These are phyloP conservation scores for Aspergillus pseudoterreus DNA, from an alignment of 2,329 filamentous ascomycete genomes.

Conservation along the genomic window DNA sequence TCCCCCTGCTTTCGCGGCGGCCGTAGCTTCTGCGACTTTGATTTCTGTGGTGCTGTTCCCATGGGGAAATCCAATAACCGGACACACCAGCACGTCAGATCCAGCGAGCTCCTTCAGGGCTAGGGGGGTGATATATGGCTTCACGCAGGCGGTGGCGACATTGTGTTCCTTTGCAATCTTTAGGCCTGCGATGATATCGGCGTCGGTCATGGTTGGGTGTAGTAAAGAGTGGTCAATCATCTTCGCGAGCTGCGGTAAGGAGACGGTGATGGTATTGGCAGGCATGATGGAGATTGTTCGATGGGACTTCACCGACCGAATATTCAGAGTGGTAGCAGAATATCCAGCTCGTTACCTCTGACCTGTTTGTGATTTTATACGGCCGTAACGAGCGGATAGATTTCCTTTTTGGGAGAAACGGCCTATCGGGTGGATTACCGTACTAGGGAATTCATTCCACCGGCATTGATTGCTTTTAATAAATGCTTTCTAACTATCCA, in stretches of 20 bases:
- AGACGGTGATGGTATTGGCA: conserved; percentile 25
- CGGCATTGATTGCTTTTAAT: no score
- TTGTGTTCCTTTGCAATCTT: conserved; percentile 45
- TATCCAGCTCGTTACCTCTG: no score
- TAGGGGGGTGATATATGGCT: conserved; percentile 53
- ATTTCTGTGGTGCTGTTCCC: conserved; percentile 53
- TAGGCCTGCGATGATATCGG: conserved; percentile 50
- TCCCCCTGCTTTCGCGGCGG: conserved; percentile 48
- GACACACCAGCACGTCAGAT: conserved; percentile 50
- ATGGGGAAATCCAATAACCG: conserved; percentile 60
- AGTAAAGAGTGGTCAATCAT: conserved; percentile 60
- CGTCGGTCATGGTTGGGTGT: conserved; percentile 59
- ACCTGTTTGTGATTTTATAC: no score
- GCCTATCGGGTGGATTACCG: no score
- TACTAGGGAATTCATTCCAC: no score
- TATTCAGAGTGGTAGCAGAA: no score
- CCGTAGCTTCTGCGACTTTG: conserved; percentile 53
- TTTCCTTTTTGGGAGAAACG: no score
- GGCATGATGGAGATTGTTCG: neutral
- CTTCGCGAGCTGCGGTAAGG: conserved; percentile 29
- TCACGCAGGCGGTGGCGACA: conserved; percentile 57
- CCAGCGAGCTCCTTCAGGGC: conserved; percentile 48
- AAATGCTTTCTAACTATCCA: no score
- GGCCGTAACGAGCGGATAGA: no score
- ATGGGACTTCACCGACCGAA: no score